These are phyloP conservation scores for Stromatinia cepivora DNA, from an alignment of 2,329 filamentous ascomycete species.

Conservation along the genomic window DNA sequence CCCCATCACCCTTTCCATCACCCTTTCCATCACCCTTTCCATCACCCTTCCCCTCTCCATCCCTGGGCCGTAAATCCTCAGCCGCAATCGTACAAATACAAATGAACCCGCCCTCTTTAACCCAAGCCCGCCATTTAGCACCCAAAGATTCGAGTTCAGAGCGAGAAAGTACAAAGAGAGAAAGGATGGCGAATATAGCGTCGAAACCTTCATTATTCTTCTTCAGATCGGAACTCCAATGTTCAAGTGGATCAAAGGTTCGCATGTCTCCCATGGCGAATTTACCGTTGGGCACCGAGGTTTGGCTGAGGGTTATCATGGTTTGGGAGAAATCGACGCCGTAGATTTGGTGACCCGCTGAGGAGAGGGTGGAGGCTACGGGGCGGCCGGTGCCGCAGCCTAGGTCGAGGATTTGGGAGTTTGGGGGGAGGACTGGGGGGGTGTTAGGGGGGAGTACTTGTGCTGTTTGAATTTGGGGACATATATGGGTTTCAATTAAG, in stretches of 20 bases:
- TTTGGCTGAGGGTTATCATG: background rate
- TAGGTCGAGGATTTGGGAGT: background rate
- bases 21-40: background rate
- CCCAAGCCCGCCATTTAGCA: background rate
- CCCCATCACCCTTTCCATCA: background rate
- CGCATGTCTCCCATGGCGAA: conserved; percentile 4
- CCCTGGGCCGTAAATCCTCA: background rate
- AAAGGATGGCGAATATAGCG: background rate
- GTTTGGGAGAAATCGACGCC: background rate
- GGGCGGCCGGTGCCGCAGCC: background rate
- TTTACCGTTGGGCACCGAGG: background rate
- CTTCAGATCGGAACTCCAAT: background rate
- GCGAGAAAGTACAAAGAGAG: background rate
- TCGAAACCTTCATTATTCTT: background rate
- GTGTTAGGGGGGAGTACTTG: background rate
- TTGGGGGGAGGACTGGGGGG: background rate
- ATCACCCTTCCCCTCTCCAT: too few relatives aligned
- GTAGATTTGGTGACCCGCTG: background rate
- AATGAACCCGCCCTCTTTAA: background rate
- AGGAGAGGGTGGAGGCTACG: background rate
- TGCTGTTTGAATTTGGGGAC: background rate
- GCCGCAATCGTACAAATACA: conserved; percentile 7
- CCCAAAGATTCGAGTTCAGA: background rate
- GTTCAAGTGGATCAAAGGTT: background rate
- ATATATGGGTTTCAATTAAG: background rate